phyloP scores from a whole-genome alignment of 345 rosid genomes.

The Cardamine occulta region DNA sequence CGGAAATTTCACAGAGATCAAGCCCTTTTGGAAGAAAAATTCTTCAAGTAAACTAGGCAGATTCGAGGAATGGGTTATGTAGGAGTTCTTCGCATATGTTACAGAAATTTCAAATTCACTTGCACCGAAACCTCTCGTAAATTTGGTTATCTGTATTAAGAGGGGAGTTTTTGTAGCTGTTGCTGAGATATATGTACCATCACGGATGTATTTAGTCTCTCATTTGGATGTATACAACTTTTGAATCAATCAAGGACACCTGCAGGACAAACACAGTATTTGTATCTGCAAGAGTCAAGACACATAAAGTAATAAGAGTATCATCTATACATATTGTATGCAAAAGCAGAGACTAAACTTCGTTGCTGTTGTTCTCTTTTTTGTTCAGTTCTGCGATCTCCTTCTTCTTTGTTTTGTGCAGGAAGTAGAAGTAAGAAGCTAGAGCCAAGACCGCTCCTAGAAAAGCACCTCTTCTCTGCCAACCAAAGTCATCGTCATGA shows the following conservation, averaged over 20 bases:
- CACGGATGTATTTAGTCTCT: conserved; percentile 26
- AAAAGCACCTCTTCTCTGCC: conserved; percentile 41
- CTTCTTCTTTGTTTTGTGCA: conserved; percentile 36
- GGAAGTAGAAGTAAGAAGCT: conserved; percentile 39
- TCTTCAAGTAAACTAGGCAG: conserved; percentile 33
- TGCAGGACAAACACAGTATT: conserved; percentile 26
- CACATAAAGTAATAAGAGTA: conserved; percentile 29
- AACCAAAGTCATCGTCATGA: conserved; percentile 38
- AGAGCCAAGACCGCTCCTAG: conserved; percentile 39
- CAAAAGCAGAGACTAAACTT: conserved; percentile 32
- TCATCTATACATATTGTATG: conserved; percentile 23
- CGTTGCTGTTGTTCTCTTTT: conserved; percentile 24
- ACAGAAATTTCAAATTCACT: conserved; percentile 10
- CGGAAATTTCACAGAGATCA: conserved; percentile 41
- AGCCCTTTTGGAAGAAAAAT: conserved; percentile 43
- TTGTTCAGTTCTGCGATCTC: conserved; percentile 35
- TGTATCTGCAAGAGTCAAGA: conserved; percentile 7
- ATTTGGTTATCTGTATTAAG: conserved; percentile 13
- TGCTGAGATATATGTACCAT: conserved; percentile 30
- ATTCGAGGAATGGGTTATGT: conserved; percentile 41
- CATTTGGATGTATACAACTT: conserved; percentile 34
- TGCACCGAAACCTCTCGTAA: conserved; percentile 2
- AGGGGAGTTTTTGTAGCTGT: conserved; percentile 35
- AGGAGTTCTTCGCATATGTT: conserved; percentile 25
- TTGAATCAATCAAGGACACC: conserved; percentile 15